Conservation (phyloP, 805 yeast genomes). For the Geotrichum ghanense region DNA sequence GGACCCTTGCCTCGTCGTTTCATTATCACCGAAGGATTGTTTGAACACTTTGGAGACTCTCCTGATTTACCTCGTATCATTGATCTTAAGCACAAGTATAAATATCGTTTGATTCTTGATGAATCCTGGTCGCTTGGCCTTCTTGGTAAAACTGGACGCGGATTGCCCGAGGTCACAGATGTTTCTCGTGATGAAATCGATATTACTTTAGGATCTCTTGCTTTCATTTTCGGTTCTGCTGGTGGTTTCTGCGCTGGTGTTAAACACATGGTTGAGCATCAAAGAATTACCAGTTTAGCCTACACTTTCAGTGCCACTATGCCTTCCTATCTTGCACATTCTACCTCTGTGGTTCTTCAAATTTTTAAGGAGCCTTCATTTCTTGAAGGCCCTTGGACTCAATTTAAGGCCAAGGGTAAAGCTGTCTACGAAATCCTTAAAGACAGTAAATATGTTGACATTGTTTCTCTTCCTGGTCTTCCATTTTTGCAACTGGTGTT, state of each 20-base stretch:
- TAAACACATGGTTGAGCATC: slow-evolving; percentile 75
- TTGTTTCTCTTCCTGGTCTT: slow-evolving; percentile 48
- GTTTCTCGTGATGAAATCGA: slow-evolving; percentile 64
- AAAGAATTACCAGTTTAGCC: slow-evolving; percentile 79
- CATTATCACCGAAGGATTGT: slow-evolving; percentile 84
- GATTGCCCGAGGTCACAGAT: slow-evolving; percentile 62
- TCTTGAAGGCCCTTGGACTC: slow-evolving; percentile 1
- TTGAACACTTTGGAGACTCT: slow-evolving; percentile 69
- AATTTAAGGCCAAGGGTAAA: slow-evolving; percentile 6
- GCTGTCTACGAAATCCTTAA: slow-evolving; percentile 4
- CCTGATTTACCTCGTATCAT: slow-evolving; percentile 59
- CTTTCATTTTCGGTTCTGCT: slow-evolving; percentile 66
- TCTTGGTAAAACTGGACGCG: slow-evolving; percentile 76
- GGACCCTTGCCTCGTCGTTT: slow-evolving; percentile 81
- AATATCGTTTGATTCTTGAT: slow-evolving; percentile 78
- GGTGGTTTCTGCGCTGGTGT: slow-evolving; percentile 95
- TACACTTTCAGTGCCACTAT: slow-evolving; percentile 90
- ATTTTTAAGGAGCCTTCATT: slow-evolving; percentile 20
- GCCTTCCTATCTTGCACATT: slow-evolving; percentile 75
- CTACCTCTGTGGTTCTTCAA: slow-evolving; percentile 16
- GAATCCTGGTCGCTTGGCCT: slow-evolving; percentile 83
- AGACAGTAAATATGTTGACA: slow-evolving; percentile 28
- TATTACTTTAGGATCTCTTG: slow-evolving; percentile 79
- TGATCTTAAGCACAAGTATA: slow-evolving; percentile 67
- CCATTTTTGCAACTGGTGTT: slow-evolving; percentile 42